A percentile compares a stretch with the other conserved stretches of the same genome.
These are phyloP conservation scores for Colletotrichum eleusines DNA, from an alignment of 2,329 filamentous ascomycete genomes.

Conservation along the genomic window DNA sequence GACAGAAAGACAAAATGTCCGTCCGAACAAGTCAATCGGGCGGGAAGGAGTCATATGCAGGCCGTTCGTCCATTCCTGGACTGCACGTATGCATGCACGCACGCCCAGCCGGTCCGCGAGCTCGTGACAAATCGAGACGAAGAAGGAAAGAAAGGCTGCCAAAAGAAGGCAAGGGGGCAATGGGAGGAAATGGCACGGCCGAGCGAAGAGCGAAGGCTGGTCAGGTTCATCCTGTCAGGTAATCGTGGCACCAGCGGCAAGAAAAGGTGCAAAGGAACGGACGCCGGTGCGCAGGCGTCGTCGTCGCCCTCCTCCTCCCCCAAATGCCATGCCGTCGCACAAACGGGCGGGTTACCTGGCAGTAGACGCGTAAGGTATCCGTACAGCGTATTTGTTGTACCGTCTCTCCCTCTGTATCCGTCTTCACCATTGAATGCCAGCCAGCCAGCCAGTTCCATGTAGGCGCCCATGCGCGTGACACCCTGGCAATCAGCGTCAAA, in stretches of 20 bases:
- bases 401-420: background rate
- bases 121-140: constrained; percentile 11
- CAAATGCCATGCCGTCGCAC: background rate
- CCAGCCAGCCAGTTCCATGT: background rate
- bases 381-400: background rate
- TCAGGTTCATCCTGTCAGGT: constrained; percentile 34
- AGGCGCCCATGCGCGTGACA: constrained; percentile 29
- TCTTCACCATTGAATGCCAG: background rate
- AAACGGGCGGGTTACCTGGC: constrained; percentile 25
- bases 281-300: constrained; percentile 32
- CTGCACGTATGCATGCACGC: background rate
- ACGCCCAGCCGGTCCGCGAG: constrained; percentile 24
- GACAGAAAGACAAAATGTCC: background rate
- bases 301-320: background rate
- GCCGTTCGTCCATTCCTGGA: background rate
- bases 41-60: constrained; percentile 33
- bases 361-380: background rate
- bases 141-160: constrained; percentile 7
- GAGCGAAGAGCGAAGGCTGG: constrained; percentile 29
- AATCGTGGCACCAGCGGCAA: constrained; percentile 23
- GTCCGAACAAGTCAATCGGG: constrained; percentile 30
- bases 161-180: background rate
- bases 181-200: constrained; percentile 17
- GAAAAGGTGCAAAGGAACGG: constrained; percentile 32
- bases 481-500: constrained; percentile 31